Evolutionary conservation across 768 basidiomycete genomes (phyloP), one percentile per base, ranked within the genome.

Genomic region (Trametes elegans): DNA sequence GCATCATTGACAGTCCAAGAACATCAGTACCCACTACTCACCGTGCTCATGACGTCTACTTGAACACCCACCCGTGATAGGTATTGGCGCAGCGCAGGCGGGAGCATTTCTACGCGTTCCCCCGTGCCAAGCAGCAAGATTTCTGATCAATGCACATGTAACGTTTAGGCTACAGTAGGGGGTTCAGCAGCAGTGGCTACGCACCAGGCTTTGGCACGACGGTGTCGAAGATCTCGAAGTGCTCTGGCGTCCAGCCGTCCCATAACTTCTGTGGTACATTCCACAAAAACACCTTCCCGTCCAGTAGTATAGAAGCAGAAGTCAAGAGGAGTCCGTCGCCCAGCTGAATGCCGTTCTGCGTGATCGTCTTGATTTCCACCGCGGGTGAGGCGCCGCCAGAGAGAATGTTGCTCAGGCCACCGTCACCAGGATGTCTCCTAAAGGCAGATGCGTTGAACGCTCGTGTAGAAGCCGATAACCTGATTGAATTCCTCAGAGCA

Each of bases 41-140:
- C 91, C 36, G 90, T 90, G 68, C 90, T 88, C 83, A 95, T 92
- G 18, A 92, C 79, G 62, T 98, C 95, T 44, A 93, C 72, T 64
- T 92, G 91, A 47, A 97, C 88, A 14, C 95, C 96, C 40, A 92
- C 67, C 39, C 79, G 73, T 57, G 77, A 88, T 34, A 98, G 66
- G 69, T 90, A 81, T 38, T 80, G 74, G 29, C 86, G 77, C 13
- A 98, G 65, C 27, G 70, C 69, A 2, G 81, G 76, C 7, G 95
- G 94, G 1, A 88, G 83, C 47, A 86, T 85, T 5, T 84, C 71
- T 19, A 87, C 78, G 6, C 76, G 78, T 59, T 76, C 78, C 0
- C 96, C 96, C 0, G 96, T 97, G 0, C 96, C 96, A 13, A 99
- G 74, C 2, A 98, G 69, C 27, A 98, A 71, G 34, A 99, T 91